Evolutionary conservation across 495 filamentous ascomycete species (phyloP).

Genomic region (Echria macrotheca): DNA sequence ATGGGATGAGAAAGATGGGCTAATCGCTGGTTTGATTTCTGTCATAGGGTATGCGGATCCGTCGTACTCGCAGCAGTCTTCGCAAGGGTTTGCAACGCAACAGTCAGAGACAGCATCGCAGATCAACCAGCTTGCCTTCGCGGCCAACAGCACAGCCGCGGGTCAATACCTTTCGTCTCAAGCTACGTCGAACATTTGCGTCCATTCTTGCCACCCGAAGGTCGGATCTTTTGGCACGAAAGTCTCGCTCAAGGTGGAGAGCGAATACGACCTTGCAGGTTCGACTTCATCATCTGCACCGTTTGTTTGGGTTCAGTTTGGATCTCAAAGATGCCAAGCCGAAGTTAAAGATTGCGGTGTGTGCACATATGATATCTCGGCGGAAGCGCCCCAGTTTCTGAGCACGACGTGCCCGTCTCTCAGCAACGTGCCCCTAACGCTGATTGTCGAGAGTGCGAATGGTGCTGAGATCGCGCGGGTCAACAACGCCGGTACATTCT

Average conservation of each 20-base stretch:
- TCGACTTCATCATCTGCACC: conserved; percentile 52
- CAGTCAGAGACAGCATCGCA: conserved; percentile 41
- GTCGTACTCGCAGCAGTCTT: conserved; percentile 39
- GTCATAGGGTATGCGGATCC: conserved; percentile 46
- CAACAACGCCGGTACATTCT: conserved; percentile 70
- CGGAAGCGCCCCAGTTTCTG: conserved; percentile 65
- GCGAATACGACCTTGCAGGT: conserved; percentile 55
- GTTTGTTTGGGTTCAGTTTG: conserved; percentile 67
- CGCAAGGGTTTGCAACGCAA: conserved; percentile 36
- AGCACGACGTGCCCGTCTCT: conserved; percentile 60
- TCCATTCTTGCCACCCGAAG: conserved; percentile 63
- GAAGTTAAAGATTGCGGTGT: conserved; percentile 52
- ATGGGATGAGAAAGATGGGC: background rate
- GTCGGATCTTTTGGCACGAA: conserved; percentile 62
- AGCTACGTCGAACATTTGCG: conserved; percentile 41
- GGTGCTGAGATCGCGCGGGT: conserved; percentile 53
- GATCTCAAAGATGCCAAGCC: conserved; percentile 59
- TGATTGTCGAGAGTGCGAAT: conserved; percentile 63
- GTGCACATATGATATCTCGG: conserved; percentile 67
- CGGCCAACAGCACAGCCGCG: conserved; percentile 44
- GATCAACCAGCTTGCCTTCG: conserved; percentile 50
- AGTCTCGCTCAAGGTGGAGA: conserved; percentile 66
- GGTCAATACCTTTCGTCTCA: conserved; percentile 47
- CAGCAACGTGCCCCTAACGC: conserved; percentile 62
- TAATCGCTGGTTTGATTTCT: conserved; percentile 5